Evolutionary conservation across 2,329 filamentous ascomycete species (phyloP).

Genomic region (Hansfordia pulvinata): DNA sequence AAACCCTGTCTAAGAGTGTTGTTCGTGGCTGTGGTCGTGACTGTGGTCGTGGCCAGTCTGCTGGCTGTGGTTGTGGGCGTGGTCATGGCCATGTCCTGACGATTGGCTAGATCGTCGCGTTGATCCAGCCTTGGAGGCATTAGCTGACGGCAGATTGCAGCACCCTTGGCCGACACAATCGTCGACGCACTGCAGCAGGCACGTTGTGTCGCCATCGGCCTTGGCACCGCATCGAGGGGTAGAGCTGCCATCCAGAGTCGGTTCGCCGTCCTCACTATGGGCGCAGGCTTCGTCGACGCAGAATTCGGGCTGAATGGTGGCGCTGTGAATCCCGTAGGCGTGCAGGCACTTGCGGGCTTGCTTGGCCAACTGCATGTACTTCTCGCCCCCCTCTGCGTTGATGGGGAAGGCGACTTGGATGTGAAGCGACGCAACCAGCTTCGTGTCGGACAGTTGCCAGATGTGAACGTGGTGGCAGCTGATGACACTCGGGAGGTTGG

Average conservation of each 20-base stretch:
- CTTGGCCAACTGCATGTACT: constrained; percentile 83
- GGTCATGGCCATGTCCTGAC: background rate
- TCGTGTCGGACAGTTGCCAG: constrained; percentile 93
- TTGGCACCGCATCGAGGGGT: constrained; percentile 9
- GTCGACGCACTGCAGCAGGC: constrained; percentile 16
- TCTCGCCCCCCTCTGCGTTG: constrained; percentile 60
- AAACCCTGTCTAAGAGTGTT: no score
- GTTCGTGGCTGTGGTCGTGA: constrained; percentile 10
- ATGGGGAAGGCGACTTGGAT: constrained; percentile 87
- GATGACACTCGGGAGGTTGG: constrained; percentile 69
- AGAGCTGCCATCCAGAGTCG: no score
- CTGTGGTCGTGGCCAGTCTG: constrained; percentile 13
- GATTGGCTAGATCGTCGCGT: background rate
- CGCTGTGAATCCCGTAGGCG: constrained; percentile 90
- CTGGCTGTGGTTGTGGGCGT: constrained; percentile 8
- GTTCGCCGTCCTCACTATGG: constrained; percentile 19
- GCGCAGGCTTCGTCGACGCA: constrained; percentile 36
- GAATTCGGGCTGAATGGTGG: constrained; percentile 94
- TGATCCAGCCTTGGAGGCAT: constrained; percentile 2
- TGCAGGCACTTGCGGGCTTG: constrained; percentile 81
- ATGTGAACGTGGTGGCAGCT: constrained; percentile 94
- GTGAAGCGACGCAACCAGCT: constrained; percentile 85
- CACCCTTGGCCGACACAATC: constrained; percentile 11
- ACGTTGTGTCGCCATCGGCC: constrained; percentile 6
- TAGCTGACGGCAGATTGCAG: constrained; percentile 11